These are phyloP conservation scores for Acorus calamus DNA, from an alignment of 106 monocot species.

Conservation along the genomic window DNA sequence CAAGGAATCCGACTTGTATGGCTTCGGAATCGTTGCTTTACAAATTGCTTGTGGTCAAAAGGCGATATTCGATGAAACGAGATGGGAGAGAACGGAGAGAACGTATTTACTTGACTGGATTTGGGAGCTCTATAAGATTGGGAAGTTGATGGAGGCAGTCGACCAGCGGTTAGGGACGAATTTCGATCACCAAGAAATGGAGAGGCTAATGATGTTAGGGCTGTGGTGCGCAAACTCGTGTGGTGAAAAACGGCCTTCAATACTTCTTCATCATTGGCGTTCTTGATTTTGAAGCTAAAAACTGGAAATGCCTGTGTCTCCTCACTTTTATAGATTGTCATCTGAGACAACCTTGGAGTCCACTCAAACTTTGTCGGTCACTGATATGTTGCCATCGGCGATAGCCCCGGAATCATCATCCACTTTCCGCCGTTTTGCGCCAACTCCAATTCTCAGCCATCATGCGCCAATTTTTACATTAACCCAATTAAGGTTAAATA, in stretches of 20 bases:
- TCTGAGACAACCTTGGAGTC: too few species aligned
- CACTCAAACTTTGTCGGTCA: too few species aligned
- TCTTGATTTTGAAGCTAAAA: not conserved
- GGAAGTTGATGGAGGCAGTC: not conserved
- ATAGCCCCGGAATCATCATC: not conserved
- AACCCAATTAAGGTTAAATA: too few species aligned
- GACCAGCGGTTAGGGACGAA: not conserved
- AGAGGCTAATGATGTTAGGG: not conserved
- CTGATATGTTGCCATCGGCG: not conserved
- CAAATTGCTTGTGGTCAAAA: not conserved
- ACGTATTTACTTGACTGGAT: too few species aligned
- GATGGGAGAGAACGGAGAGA: too few species aligned
- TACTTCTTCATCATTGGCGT: not conserved
- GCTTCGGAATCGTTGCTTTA: not conserved
- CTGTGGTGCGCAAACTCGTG: not conserved
- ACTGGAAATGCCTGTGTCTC: too few species aligned
- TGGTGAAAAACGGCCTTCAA: not conserved
- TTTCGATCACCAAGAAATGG: not conserved
- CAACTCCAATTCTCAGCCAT: too few species aligned
- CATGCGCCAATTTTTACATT: too few species aligned
- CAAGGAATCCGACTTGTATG: not conserved
- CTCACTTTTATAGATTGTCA: too few species aligned
- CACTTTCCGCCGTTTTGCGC: too few species aligned
- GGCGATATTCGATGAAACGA: not conserved
- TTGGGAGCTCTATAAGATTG: not conserved